Conservation (phyloP, 345 rosid genomes). For the Gossypium rotundifolium region DNA sequence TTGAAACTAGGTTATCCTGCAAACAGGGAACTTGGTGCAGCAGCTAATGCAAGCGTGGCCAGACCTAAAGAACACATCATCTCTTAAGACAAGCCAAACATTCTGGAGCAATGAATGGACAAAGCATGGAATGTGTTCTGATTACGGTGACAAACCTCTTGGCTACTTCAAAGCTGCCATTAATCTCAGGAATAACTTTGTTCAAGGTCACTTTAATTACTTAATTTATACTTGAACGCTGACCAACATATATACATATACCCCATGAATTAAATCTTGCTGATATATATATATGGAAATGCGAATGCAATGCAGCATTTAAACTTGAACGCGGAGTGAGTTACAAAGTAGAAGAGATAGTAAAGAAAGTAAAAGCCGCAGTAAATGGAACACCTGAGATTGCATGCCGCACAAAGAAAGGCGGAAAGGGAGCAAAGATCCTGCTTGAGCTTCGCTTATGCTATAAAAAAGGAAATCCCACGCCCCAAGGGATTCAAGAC, state of each 20-base stretch:
- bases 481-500: not conserved
- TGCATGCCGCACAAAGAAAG: not conserved
- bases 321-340: not conserved
- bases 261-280: too few relatives aligned
- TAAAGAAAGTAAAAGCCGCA: not conserved
- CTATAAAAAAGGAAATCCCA: not conserved
- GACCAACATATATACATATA: too few relatives aligned
- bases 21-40: not conserved
- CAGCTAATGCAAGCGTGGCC: not conserved
- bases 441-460: not conserved
- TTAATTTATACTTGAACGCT: too few relatives aligned
- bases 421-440: not conserved
- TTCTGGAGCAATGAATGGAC: not conserved
- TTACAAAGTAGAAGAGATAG: not conserved
- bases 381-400: not conserved
- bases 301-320: not conserved
- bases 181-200: not conserved
- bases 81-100: not conserved
- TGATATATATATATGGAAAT: too few relatives aligned
- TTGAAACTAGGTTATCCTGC: not conserved
- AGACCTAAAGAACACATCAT: not conserved
- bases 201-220: not conserved
- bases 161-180: not conserved
- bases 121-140: not conserved
- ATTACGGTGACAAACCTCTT: not conserved